Conservation (phyloP, 2,329 filamentous ascomycete species). For the Plectosphaerella sp. region DNA sequence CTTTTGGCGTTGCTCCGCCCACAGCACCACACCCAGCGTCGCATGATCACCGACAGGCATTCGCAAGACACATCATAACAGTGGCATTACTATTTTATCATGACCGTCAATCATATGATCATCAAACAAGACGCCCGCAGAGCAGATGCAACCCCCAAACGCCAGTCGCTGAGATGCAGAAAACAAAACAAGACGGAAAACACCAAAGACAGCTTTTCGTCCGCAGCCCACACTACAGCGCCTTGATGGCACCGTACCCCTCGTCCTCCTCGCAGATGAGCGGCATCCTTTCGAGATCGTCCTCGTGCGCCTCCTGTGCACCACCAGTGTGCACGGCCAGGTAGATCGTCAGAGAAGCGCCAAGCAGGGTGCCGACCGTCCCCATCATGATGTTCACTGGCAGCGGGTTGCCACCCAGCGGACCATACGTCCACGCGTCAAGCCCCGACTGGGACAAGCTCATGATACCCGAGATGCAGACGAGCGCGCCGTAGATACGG, state of each 20-base stretch:
- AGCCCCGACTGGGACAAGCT: constrained; percentile 69
- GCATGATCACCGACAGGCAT: no score
- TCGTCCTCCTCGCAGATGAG: constrained; percentile 4
- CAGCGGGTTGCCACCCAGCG: constrained; percentile 57
- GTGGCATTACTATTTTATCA: neutral
- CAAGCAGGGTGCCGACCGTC: constrained; percentile 47
- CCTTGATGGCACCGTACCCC: constrained; percentile 1
- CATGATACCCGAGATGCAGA: constrained; percentile 66
- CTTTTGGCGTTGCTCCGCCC: no score
- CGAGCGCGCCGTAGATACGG: constrained; percentile 73
- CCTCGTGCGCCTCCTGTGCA: constrained; percentile 2
- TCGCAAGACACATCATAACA: no score
- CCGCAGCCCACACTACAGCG: neutral
- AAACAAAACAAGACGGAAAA: neutral
- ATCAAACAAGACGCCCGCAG: neutral
- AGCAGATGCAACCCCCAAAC: neutral
- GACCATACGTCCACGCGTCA: constrained; percentile 61
- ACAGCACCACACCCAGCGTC: no score
- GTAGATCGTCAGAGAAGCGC: constrained; percentile 49
- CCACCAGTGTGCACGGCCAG: constrained; percentile 27
- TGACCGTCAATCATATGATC: neutral
- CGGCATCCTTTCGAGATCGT: constrained; percentile 2
- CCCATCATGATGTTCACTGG: constrained; percentile 60
- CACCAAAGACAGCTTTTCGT: neutral
- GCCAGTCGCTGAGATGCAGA: neutral